These are phyloP conservation scores for Rhizopus arrhizus DNA, from an alignment of 371 early-diverging fungal species.

Conservation along the genomic window DNA sequence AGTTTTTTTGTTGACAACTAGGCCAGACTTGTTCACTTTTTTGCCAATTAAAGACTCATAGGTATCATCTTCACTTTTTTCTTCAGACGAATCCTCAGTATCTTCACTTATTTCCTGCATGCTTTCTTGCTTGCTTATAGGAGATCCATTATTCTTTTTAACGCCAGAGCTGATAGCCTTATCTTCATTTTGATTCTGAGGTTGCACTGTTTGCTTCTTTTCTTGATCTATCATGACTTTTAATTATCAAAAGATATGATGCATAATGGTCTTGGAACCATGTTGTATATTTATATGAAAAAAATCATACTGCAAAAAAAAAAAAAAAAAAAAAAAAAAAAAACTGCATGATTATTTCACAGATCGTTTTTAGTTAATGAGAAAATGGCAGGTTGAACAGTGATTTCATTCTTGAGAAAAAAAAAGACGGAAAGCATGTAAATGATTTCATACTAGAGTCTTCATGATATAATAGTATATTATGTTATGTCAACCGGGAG, in stretches of 20 bases:
- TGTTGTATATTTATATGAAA: background rate
- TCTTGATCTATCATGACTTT: constrained; percentile 24
- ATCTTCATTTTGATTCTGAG: background rate
- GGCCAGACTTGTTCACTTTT: constrained; percentile 23
- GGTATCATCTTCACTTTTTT: constrained; percentile 11
- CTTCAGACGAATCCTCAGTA: constrained; percentile 4
- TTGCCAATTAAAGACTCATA: constrained; percentile 21
- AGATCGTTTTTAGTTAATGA: too few relatives aligned
- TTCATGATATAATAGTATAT: too few relatives aligned
- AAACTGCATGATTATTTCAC: too few relatives aligned
- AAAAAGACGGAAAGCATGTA: too few relatives aligned
- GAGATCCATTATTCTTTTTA: background rate
- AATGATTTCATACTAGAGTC: too few relatives aligned
- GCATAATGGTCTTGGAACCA: constrained; percentile 27
- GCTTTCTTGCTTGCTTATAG: background rate
- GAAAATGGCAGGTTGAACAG: too few relatives aligned
- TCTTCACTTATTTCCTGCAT: constrained; percentile 1
- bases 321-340: too few relatives aligned
- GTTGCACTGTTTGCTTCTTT: constrained; percentile 16
- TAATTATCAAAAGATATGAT: constrained; percentile 25
- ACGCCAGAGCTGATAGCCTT: background rate
- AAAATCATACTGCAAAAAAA: background rate
- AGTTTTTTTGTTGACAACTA: constrained; percentile 23
- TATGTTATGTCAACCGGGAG: too few relatives aligned
- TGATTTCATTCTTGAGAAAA: too few relatives aligned